Evolutionary conservation across 2,329 filamentous ascomycete species (phyloP).

Genomic region (Arthrobotrys iridis): DNA sequence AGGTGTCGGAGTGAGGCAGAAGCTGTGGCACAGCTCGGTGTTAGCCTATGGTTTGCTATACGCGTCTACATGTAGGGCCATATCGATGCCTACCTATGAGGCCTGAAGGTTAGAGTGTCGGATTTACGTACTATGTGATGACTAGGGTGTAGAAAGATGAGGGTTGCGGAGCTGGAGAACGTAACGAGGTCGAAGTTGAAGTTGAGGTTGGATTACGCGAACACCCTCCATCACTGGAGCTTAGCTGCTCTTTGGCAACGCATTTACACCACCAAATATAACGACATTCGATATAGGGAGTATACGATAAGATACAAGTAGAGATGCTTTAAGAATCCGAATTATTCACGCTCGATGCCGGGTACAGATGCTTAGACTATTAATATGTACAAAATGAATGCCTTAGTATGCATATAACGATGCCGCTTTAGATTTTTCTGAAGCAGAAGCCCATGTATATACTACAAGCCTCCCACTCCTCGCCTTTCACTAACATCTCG

Average conservation of each 20-base stretch:
- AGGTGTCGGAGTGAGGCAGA: background rate
- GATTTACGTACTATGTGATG: slow-evolving; percentile 24
- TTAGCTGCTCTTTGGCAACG: slow-evolving; percentile 24
- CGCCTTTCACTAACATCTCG: slow-evolving; percentile 75
- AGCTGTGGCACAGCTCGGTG: background rate
- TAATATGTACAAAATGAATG: slow-evolving; percentile 9
- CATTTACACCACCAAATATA: slow-evolving; percentile 4
- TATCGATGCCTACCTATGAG: background rate
- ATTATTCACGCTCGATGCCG: background rate
- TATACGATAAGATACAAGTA: background rate
- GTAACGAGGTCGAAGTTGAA: slow-evolving; percentile 18
- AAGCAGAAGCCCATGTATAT: slow-evolving; percentile 55
- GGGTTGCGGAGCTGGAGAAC: slow-evolving; percentile 3
- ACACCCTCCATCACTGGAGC: slow-evolving; percentile 12
- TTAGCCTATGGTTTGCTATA: slow-evolving; percentile 6
- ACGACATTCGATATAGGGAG: background rate
- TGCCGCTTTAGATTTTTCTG: slow-evolving; percentile 37
- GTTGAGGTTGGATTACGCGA: slow-evolving; percentile 53
- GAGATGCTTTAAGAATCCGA: background rate
- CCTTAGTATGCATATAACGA: background rate
- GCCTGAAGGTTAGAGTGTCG: background rate
- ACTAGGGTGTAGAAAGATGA: slow-evolving; percentile 1
- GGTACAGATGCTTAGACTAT: background rate
- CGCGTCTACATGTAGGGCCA: background rate
- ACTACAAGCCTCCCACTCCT: slow-evolving; percentile 82